Evolutionary conservation across 2,329 filamentous ascomycete species (phyloP).

Genomic region (Ophiostoma ulmi): DNA sequence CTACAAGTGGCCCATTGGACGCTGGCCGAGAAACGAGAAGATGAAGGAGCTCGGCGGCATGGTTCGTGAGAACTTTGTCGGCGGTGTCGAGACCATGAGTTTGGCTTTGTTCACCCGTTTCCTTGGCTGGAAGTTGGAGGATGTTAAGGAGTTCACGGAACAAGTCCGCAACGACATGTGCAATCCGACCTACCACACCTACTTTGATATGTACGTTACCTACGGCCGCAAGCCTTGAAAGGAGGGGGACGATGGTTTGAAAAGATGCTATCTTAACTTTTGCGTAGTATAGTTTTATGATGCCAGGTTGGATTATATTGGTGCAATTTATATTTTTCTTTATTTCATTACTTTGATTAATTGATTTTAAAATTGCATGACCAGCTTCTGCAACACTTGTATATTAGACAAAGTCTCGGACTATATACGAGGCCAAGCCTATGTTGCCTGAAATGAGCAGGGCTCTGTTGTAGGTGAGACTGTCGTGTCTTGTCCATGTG

Average conservation of each 20-base stretch:
- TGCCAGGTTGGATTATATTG: background rate
- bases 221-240: constrained; percentile 31
- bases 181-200: constrained; percentile 31
- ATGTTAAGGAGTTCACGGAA: constrained; percentile 31
- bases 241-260: background rate
- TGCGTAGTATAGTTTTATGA: background rate
- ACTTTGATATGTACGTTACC: constrained; percentile 32
- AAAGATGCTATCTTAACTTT: background rate
- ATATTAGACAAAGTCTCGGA: background rate
- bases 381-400: background rate
- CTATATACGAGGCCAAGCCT: background rate
- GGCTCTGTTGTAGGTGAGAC: background rate
- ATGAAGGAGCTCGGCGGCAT: constrained; percentile 37
- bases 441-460: background rate
- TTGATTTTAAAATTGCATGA: background rate
- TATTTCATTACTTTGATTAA: background rate
- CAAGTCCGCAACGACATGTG: constrained; percentile 31
- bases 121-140: constrained; percentile 36
- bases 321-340: background rate
- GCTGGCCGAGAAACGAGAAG: constrained; percentile 36
- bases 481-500: background rate
- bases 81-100: constrained; percentile 35
- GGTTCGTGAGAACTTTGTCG: constrained; percentile 33
- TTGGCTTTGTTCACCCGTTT: constrained; percentile 37
- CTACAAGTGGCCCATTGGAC: constrained; percentile 38